phyloP scores from a whole-genome alignment of 768 basidiomycete genomes.

The Lyophyllum atratum region DNA sequence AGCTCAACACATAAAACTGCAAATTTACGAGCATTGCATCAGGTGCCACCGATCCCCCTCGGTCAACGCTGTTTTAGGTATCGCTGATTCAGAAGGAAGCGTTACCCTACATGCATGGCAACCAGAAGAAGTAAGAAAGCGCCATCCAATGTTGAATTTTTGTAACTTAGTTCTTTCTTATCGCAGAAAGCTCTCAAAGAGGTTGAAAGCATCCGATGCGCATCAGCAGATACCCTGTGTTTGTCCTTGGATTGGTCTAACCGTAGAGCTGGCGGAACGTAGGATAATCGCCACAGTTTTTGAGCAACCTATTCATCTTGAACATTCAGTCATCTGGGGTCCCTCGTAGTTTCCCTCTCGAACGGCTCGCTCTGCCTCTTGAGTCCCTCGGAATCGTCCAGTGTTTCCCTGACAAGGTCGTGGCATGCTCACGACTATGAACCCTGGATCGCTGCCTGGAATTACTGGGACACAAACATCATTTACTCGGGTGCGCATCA shows the following conservation, averaged over 20 bases:
- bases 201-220: slow-evolving; percentile 47
- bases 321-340: slow-evolving; percentile 47
- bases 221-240: slow-evolving; percentile 64
- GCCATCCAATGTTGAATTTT: not conserved
- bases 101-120: slow-evolving; percentile 66
- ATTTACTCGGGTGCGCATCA: slow-evolving; percentile 75
- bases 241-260: slow-evolving; percentile 95
- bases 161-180: slow-evolving; percentile 3
- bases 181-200: slow-evolving; percentile 40
- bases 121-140: slow-evolving; percentile 33
- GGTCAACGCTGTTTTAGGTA: slow-evolving; percentile 54
- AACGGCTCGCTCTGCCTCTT: slow-evolving; percentile 73
- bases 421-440: slow-evolving; percentile 95
- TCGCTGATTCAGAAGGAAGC: slow-evolving; percentile 86
- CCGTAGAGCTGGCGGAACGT: slow-evolving; percentile 53
- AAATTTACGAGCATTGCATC: not conserved
- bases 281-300: slow-evolving; percentile 16
- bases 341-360: slow-evolving; percentile 81
- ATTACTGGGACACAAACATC: slow-evolving; percentile 79
- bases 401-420: slow-evolving; percentile 46
- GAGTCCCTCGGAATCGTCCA: slow-evolving; percentile 43
- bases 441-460: slow-evolving; percentile 92
- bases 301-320: not conserved
- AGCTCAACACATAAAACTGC: not conserved
- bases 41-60: slow-evolving; percentile 61